phyloP scores from a whole-genome alignment of 805 yeast genomes.

The Wickerhamomyces ciferrii region DNA sequence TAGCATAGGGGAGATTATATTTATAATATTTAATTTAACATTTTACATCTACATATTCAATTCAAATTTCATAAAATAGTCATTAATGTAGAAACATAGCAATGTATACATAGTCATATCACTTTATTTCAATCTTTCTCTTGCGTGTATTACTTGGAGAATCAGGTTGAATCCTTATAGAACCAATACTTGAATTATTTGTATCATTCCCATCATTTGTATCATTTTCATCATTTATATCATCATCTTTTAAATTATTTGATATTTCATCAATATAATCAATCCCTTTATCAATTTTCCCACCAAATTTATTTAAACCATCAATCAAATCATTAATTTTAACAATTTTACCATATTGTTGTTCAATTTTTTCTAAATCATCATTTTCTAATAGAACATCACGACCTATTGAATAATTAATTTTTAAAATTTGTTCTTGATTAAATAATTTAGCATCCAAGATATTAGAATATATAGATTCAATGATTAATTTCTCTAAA shows the following conservation, averaged over 20 bases:
- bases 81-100: too few species aligned
- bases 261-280: conserved; percentile 6
- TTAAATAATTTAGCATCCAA: conserved; percentile 16
- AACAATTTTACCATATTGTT: conserved; percentile 1
- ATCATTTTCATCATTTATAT: not conserved
- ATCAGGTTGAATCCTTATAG: not conserved
- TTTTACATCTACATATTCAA: not conserved
- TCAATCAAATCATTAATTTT: conserved; percentile 6
- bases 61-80: too few species aligned
- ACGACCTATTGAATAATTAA: conserved; percentile 16
- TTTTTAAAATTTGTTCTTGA: conserved; percentile 12
- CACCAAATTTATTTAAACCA: conserved; percentile 9
- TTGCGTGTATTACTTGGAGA: not conserved
- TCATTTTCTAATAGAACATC: conserved; percentile 16
- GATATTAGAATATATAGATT: conserved; percentile 10
- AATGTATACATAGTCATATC: too few species aligned
- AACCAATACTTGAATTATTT: not conserved
- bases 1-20: not conserved
- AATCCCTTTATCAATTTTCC: conserved; percentile 9
- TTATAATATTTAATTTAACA: not conserved
- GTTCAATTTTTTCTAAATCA: too few species aligned
- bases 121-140: not conserved
- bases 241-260: not conserved
- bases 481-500: conserved; percentile 17
- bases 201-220: not conserved